phyloP scores from a whole-genome alignment of 305 asterid species.

The Fraxinus dipetala region DNA sequence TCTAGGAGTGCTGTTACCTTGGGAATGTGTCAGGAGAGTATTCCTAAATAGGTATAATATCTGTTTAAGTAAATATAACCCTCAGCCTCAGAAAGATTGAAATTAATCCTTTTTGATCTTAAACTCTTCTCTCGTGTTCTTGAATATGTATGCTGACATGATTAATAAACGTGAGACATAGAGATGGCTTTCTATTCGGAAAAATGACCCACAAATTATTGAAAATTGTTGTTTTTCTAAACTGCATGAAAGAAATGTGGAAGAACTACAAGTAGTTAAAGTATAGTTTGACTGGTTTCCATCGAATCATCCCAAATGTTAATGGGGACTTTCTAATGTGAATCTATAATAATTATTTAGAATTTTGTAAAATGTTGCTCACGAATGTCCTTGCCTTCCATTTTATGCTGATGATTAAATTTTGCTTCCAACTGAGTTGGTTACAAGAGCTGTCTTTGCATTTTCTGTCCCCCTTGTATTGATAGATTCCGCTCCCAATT shows the following conservation, averaged over 20 bases:
- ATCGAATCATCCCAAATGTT: neutral
- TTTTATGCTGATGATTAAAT: neutral
- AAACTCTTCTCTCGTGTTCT: neutral
- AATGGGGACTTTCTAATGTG: neutral
- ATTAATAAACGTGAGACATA: neutral
- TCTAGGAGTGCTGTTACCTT: neutral
- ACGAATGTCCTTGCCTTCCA: slow-evolving; percentile 4
- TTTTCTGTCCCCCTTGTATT: slow-evolving; percentile 9
- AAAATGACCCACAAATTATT: neutral
- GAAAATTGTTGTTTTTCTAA: neutral
- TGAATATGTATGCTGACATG: neutral
- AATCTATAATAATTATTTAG: neutral
- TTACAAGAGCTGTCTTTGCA: neutral
- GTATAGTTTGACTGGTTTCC: neutral
- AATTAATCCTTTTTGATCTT: neutral
- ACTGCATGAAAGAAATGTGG: neutral
- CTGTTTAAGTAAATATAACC: neutral
- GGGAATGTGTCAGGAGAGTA: neutral
- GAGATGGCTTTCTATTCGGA: neutral
- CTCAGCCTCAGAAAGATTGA: neutral
- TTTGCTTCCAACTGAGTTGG: neutral
- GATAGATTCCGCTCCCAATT: slow-evolving; percentile 16
- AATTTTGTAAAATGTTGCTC: neutral
- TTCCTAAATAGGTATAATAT: neutral
- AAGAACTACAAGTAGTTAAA: neutral